Evolutionary conservation across 495 filamentous ascomycete species (phyloP).

Genomic region (Aspergillus funiculosus): DNA sequence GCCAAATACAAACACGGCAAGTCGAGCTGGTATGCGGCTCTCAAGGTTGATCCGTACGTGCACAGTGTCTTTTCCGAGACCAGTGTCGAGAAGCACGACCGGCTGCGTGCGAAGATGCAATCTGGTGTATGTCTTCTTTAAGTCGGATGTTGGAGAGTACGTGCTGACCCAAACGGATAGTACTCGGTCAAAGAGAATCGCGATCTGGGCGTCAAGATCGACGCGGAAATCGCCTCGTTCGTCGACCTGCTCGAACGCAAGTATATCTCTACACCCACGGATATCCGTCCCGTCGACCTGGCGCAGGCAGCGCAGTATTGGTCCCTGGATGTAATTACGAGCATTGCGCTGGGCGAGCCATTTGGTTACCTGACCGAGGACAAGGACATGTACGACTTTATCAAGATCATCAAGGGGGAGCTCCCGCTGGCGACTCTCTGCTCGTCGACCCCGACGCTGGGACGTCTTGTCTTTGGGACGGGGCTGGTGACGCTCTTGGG

Average conservation of each 20-base stretch:
- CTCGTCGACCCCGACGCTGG: background rate
- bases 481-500: too few relatives aligned
- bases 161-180: too few relatives aligned
- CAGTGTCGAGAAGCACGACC: too few relatives aligned
- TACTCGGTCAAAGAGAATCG: slow-evolving; percentile 41
- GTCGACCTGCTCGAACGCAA: slow-evolving; percentile 26
- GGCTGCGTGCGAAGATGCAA: too few relatives aligned
- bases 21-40: too few relatives aligned
- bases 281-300: background rate
- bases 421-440: background rate
- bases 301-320: background rate
- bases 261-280: slow-evolving; percentile 20
- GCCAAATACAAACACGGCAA: too few relatives aligned
- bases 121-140: too few relatives aligned
- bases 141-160: too few relatives aligned
- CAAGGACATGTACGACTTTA: background rate
- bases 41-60: too few relatives aligned
- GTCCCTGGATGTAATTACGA: background rate
- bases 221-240: slow-evolving; percentile 26
- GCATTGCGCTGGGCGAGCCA: background rate
- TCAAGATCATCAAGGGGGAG: background rate
- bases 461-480: too few relatives aligned
- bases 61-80: too few relatives aligned
- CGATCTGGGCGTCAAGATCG: slow-evolving; percentile 27
- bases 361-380: background rate